Evolutionary conservation across 164 flowering plant genomes (phyloP), one percentile per base, ranked within the genome.

Genomic region (Chloranthus sessilifolius): DNA sequence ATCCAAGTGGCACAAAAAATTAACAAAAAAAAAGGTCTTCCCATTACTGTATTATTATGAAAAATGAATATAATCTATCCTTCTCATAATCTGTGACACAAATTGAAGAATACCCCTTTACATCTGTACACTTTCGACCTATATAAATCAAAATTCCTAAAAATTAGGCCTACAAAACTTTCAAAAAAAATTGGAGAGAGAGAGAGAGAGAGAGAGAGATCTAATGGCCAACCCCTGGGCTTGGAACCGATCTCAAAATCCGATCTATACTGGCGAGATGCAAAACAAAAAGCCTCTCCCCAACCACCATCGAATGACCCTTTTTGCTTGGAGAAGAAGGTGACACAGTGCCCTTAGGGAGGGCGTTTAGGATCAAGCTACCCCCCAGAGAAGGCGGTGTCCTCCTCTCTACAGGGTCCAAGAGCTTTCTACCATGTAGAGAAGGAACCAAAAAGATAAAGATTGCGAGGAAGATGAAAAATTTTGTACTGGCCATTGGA

Each of bases 241-340:
- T 81, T 3, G 83, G 86, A 15, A 77, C 81, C 10, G 86, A 77
- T 20, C 53, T 53, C 1, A 80, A 66, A 55, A 73, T 67, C 58
- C 82, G 72, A 40, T 73, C 80, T 21, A 55, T 9, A 36, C 33
- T 33, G 21, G 65, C 56, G 19, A 76, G 77, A 53, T 72, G 83
- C 38, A 74, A 62, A 25, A 59, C 62, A 29, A 63, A 54, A 63
- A 74, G 79, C 72, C 70, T 69, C 35, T 70, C 69, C 20, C 63
- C 58, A 11, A 55, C 38, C 17, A 61, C 20, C 41, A 26, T 28
- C n/a, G 62, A 52, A 23, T 73, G 75, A 30, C 69, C 69, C 59
- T 71, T 75, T 58, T 73, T 66, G 81, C 81, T 73, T 0, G 86
- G 86, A 0, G 77, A 12, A 11, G 85, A 80, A n/a, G 75, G 15